Evolutionary conservation across 768 basidiomycete species (phyloP), one percentile per base, ranked within the genome.

Genomic region (Plicaturopsis crispa): DNA sequence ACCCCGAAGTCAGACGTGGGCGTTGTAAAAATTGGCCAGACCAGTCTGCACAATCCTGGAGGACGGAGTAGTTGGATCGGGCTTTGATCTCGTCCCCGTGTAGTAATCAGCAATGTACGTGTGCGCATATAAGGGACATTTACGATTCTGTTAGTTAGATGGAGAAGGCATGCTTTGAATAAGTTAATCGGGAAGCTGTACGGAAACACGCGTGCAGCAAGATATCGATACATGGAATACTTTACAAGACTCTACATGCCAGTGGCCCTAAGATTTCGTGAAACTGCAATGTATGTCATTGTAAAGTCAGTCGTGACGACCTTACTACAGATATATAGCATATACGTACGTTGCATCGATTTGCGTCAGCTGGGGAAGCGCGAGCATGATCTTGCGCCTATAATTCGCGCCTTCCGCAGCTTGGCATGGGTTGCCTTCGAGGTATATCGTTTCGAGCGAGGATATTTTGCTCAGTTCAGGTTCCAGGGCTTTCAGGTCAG

Each of bases 41-140:
- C 91, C 22, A 76, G 77, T 47, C 59, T 99, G 54, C 94, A 96
- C 52, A 99, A 98, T 60, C 79, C 92, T 0, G 75, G 78, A 2
- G 94, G 94, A 3, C 70, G 85, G 33, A 86, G 88, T 51, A 92
- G 88, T 51, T 98, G 87, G 88, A 92, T 96, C 41, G 94, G 94
- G 14, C 61, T 93, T 30, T 83, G 59, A 58, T n/a, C 22, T 26
- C 31, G 16, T 6, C 8, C 21, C 3, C 21, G 10, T 22, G 24
- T n/a, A n/a, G n/a, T n/a, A n/a, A n/a, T n/a, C n/a, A n/a, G n/a
- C n/a, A n/a, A n/a, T n/a, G n/a, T n/a, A n/a, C n/a, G n/a, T n/a
- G n/a, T n/a, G n/a, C n/a, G n/a, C n/a, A n/a, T n/a, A n/a, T n/a
- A n/a, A n/a, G n/a, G n/a, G n/a, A n/a, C n/a, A n/a, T n/a, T n/a